Percentiles rank a stretch among this genome's conserved stretches.
Conservation (phyloP, 345 rosid species). For the Eucalyptus lansdowneana region DNA sequence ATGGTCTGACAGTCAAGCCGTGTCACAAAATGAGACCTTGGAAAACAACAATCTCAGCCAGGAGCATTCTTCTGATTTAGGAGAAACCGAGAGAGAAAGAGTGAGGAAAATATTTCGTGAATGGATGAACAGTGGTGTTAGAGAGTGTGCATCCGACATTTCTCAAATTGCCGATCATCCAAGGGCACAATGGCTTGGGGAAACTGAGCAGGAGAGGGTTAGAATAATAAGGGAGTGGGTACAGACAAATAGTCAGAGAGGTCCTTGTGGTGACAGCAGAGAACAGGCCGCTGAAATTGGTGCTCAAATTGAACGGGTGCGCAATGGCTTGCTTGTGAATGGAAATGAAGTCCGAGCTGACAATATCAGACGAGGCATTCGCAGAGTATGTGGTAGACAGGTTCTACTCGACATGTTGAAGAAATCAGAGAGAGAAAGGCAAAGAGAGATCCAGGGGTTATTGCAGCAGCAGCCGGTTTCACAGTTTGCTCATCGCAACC, state of each 20-base stretch:
- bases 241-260: constrained; percentile 63
- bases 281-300: constrained; percentile 44
- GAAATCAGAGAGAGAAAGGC: constrained; percentile 74
- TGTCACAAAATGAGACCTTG: constrained; percentile 37
- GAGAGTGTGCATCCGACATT: constrained; percentile 32
- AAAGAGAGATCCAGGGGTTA: constrained; percentile 61
- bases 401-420: constrained; percentile 78
- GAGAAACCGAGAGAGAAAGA: constrained; percentile 77
- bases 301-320: constrained; percentile 62
- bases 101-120: constrained; percentile 78
- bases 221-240: constrained; percentile 83
- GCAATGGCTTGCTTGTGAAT: constrained; percentile 46
- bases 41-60: constrained; percentile 16
- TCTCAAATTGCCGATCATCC: constrained; percentile 29
- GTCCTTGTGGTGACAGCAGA: constrained; percentile 32
- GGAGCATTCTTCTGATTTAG: constrained; percentile 45
- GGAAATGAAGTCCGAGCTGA: constrained; percentile 31
- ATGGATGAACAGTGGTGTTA: constrained; percentile 64
- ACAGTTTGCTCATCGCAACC: constrained; percentile 82
- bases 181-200: constrained; percentile 75
- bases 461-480: constrained; percentile 63
- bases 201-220: constrained; percentile 90
- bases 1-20: constrained; percentile 40
- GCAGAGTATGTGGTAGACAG: constrained; percentile 84
- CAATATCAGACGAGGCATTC: constrained; percentile 52